Base-by-base conservation (phyloP, 2,329 filamentous ascomycete species). In the Colletotrichum phormii region DNA sequence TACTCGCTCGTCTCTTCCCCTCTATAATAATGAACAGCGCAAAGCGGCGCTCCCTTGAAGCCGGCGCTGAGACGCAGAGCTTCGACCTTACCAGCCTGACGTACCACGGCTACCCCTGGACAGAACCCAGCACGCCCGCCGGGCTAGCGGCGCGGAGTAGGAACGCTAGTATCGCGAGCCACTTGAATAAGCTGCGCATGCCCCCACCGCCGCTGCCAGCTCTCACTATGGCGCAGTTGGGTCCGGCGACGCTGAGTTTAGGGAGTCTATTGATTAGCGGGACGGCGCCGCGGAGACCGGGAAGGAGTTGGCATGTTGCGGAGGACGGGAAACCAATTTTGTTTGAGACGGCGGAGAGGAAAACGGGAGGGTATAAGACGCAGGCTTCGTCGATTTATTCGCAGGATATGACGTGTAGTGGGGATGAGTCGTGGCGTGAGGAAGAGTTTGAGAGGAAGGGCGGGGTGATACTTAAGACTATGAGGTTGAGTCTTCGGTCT, bases 41-140 rank as follows among this genome's bases (percentile, higher is more conserved):
- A 37, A 73, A 61, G 42, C 66, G 71, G 58, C 68, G 51, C 58
- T 67, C 70, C n/a, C 53, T 67, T 33, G 72, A 74, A 37, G 49
- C 61, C 15, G 22, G 11, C 7, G 60, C 22, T 1, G 51, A 54
- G n/a, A 71, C 72, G 12, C 73, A 74, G 54, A 80, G 80, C 64
- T 75, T 76, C 31, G 76, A 81, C 62, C 63, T 81, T 13, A 78
- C 77, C 24, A 79, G 76, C 26, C 75, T 78, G 11, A 80, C 78
- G 64, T 81, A 80, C 58, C 77, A 80, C 55, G 79, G 78, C 15
- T 79, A 81, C 60, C 79, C 79, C 7, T 80, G 79, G 80, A 77
- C 76, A 59, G 62, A 74, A 58, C 70, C 76, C 2, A 60, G 26
- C 59, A 76, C 76, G 37, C 70, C 75, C 4, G 49, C 60, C 1